These are phyloP conservation scores for Cochlearia excelsa DNA, from an alignment of 345 rosid genomes.

Conservation along the genomic window DNA sequence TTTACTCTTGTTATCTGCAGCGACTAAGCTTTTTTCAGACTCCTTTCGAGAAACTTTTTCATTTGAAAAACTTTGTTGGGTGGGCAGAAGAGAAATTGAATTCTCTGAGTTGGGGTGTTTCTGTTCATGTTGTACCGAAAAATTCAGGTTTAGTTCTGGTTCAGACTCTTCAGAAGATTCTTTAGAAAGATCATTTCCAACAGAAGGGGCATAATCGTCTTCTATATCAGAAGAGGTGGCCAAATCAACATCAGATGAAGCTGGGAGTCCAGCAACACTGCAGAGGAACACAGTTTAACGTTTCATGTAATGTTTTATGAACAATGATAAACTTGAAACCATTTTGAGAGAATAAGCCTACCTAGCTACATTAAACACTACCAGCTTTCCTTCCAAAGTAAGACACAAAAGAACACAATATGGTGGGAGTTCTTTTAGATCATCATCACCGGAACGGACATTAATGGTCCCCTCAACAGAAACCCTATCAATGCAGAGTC, in stretches of 20 bases:
- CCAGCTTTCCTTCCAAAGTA: conserved; percentile 88
- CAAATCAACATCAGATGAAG: conserved; percentile 37
- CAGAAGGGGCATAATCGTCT: conserved; percentile 38
- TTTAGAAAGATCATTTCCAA: conserved; percentile 32
- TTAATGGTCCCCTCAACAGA: conserved; percentile 57
- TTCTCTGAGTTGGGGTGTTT: conserved; percentile 33
- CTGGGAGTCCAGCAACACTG: conserved; percentile 49
- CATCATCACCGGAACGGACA: conserved; percentile 64
- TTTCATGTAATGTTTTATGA: conserved; percentile 17
- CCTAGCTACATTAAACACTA: conserved; percentile 80
- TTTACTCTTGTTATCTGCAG: conserved; percentile 36
- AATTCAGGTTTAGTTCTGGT: conserved; percentile 30
- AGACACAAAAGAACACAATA: conserved; percentile 72
- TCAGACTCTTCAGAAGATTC: conserved; percentile 38
- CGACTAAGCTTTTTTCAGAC: conserved; percentile 29
- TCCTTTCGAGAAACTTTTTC: conserved; percentile 25
- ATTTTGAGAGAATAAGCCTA: conserved; percentile 33
- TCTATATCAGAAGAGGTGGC: conserved; percentile 53
- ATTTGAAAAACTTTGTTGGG: conserved; percentile 28
- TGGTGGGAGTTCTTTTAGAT: conserved; percentile 66
- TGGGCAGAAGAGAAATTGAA: conserved; percentile 29
- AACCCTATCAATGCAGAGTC: conserved; percentile 68
- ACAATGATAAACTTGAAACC: conserved; percentile 13
- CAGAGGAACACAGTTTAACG: conserved; percentile 34
- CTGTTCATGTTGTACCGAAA: conserved; percentile 34